Percentiles rank a stretch among this genome's conserved stretches.
Conservation (phyloP, 192 early-diverging fungal genomes). For the Physocladia obscura region DNA sequence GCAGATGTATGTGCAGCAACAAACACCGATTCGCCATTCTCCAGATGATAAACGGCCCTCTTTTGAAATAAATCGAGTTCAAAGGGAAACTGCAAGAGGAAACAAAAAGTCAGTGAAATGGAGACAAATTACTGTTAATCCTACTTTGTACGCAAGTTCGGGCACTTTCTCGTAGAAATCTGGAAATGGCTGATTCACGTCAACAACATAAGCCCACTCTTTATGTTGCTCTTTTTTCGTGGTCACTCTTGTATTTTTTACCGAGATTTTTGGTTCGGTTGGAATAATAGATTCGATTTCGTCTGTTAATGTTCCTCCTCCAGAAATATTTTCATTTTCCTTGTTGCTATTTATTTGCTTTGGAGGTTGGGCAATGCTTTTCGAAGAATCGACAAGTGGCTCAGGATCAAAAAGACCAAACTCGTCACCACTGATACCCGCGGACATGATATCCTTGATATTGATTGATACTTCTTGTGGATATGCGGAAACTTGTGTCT, state of each 20-base stretch:
- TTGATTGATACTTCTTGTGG: background rate
- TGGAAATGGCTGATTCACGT: slow-evolving; percentile 79
- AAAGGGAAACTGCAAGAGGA: slow-evolving; percentile 70
- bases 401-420: slow-evolving; percentile 26
- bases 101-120: background rate
- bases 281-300: slow-evolving; percentile 27
- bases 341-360: no score
- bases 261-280: no score
- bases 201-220: slow-evolving; percentile 90
- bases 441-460: slow-evolving; percentile 25
- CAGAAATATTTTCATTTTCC: no score
- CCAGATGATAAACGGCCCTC: slow-evolving; percentile 92
- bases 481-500: background rate
- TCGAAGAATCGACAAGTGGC: no score
- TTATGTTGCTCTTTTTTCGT: slow-evolving; percentile 11
- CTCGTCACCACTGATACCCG: slow-evolving; percentile 21
- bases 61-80: slow-evolving; percentile 98
- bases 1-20: slow-evolving; percentile 98
- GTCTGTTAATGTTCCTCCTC: background rate
- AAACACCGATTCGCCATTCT: slow-evolving; percentile 93
- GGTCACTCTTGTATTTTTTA: no score
- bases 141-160: slow-evolving; percentile 74
- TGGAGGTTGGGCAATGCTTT: no score
- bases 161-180: slow-evolving; percentile 92
- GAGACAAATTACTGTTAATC: background rate